Evolutionary conservation across 495 filamentous ascomycete species (phyloP).

Genomic region (Aspergillus incahuasiensis): DNA sequence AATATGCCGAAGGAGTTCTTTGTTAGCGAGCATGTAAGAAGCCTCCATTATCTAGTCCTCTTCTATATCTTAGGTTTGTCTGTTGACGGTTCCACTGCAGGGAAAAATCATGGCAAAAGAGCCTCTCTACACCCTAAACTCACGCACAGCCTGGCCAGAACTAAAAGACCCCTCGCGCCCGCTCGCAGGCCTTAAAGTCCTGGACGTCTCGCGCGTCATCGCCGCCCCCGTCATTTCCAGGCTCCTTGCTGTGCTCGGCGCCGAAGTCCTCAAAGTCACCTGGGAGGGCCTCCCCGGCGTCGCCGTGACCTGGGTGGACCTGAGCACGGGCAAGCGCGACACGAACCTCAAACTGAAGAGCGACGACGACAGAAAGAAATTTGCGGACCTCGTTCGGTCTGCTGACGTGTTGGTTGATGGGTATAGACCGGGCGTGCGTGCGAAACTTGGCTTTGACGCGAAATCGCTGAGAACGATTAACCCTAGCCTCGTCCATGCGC

Average conservation of each 20-base stretch:
- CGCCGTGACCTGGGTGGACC: constrained; percentile 62
- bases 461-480: background rate
- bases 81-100: too few relatives aligned
- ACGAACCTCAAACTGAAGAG: constrained; percentile 47
- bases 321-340: constrained; percentile 57
- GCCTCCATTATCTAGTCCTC: too few relatives aligned
- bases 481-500: constrained; percentile 31
- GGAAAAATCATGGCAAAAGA: background rate
- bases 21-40: background rate
- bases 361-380: constrained; percentile 33
- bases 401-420: constrained; percentile 50
- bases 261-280: constrained; percentile 59
- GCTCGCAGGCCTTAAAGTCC: constrained; percentile 25
- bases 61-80: too few relatives aligned
- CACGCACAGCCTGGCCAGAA: background rate
- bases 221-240: constrained; percentile 51
- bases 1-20: background rate
- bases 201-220: constrained; percentile 55
- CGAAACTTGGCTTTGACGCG: background rate
- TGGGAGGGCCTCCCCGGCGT: constrained; percentile 56
- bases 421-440: constrained; percentile 55
- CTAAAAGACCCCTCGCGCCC: background rate
- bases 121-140: background rate
- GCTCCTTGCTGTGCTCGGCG: constrained; percentile 56
- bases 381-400: constrained; percentile 45